phyloP scores from a whole-genome alignment of 225 moss, liverwort and hornwort species.

The Thuidium tamariscinum region DNA sequence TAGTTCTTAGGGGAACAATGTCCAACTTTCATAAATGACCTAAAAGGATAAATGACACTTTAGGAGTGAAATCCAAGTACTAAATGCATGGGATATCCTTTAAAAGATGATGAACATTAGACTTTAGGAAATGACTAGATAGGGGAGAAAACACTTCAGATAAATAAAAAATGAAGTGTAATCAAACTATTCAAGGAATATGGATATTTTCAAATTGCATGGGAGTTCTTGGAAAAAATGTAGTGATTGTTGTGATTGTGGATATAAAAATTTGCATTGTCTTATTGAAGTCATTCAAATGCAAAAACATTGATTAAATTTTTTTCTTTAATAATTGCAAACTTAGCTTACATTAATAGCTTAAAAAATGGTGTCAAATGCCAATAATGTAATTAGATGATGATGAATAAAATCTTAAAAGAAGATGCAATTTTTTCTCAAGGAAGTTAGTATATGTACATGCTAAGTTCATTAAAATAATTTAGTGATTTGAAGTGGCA shows the following conservation, averaged over 20 bases:
- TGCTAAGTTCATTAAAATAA: background rate
- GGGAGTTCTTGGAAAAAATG: too few relatives aligned
- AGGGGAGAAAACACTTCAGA: background rate
- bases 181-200: background rate
- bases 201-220: fast-evolving
- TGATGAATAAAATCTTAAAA: background rate
- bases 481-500: background rate
- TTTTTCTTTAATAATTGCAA: background rate
- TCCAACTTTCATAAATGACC: background rate
- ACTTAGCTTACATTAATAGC: too few relatives aligned
- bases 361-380: background rate
- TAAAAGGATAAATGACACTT: background rate
- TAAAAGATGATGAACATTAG: background rate
- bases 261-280: background rate
- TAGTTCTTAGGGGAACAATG: fast-evolving
- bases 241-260: background rate
- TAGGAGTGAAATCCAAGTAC: background rate
- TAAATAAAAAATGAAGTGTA: background rate
- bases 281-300: background rate
- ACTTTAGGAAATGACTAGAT: background rate
- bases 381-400: background rate
- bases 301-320: background rate
- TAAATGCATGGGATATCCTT: background rate
- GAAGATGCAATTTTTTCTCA: background rate
- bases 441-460: fast-evolving